Conservation (phyloP, 164 flowering plant species). For the Kingdonia uniflora region DNA sequence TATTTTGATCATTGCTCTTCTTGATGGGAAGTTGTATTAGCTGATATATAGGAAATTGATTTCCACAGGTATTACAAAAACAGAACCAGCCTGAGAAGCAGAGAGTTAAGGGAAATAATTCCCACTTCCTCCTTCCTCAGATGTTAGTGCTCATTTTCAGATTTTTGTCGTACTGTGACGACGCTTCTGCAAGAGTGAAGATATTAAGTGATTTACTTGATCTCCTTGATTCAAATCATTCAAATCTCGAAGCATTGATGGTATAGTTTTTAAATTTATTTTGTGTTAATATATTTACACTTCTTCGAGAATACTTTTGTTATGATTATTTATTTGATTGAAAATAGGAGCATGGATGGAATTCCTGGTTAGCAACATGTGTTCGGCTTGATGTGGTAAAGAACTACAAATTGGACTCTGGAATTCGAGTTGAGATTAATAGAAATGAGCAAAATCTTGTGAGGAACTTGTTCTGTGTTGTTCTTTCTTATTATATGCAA, state of each 20-base stretch:
- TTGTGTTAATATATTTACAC: constrained; percentile 2
- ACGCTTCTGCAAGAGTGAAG: constrained; percentile 46
- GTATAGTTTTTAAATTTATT: constrained; percentile 28
- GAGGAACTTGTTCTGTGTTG: constrained; percentile 59
- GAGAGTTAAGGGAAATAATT: constrained; percentile 37
- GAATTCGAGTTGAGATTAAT: constrained; percentile 18
- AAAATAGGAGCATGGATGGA: constrained; percentile 89
- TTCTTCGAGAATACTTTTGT: background rate
- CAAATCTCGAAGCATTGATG: constrained; percentile 88
- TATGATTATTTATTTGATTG: constrained; percentile 14
- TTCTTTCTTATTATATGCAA: constrained; percentile 61
- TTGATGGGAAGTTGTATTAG: too few relatives aligned
- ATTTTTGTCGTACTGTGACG: constrained; percentile 58
- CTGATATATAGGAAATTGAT: background rate
- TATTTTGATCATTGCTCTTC: too few relatives aligned
- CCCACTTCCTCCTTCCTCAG: constrained; percentile 90
- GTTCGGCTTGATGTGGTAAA: constrained; percentile 54
- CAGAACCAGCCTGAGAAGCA: constrained; percentile 55
- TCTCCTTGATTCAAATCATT: constrained; percentile 87
- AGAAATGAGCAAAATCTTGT: constrained; percentile 44
- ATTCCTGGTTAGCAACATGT: constrained; percentile 66
- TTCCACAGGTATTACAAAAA: constrained; percentile 71
- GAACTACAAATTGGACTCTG: constrained; percentile 33
- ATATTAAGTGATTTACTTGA: constrained; percentile 72
- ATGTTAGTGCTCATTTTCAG: constrained; percentile 70